Base-by-base conservation (phyloP, 352 stramenopile species). In the Globisporangium middletonii region DNA sequence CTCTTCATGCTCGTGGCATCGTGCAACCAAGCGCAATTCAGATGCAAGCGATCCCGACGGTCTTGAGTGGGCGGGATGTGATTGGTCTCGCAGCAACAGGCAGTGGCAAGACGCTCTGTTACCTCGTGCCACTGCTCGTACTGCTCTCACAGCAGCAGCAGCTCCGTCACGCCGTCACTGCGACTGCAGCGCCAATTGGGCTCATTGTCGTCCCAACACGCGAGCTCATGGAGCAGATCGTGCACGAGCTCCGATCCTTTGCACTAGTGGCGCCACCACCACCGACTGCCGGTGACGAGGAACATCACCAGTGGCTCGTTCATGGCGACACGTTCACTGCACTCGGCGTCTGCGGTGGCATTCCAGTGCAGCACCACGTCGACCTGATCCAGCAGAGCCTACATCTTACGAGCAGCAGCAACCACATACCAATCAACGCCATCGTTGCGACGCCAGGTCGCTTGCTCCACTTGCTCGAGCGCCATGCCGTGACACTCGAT, bases 161-260 rank as follows among this genome's bases (percentile, higher is more conserved):
- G 38, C 16, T 35, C 16, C 15, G 3, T 46, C 55, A 27, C 16
- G 0, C 13, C 18, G 7, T 4, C 13, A 7, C 30, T 23, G 41
- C 43, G 12, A 53, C 57, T 3, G 55, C 66, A 7, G 50, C 46
- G 30, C 74, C 75, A 19, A 62, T 92, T 37, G 77, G 75, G 0
- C 58, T 99, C 23, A 67, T 99, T 8, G 58, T 99, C 7, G 94
- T 96, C 16, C 97, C 97, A 11, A 99, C 96, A 5, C 77, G 95
- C 51, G 97, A 99, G 71, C 79, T 99, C 46, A 95, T 96, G 33
- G 77, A 91, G 46, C 97, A 99, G 71, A 82, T 99, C 41, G 95
- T 62, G 64, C 81, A 77, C 69, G 90, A 70, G 64, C 97, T 68
- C 69, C 38, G 55, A 50, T 28, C 49, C 62, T 56, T 81, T 75